Percentiles rank a stretch among this genome's conserved stretches.
These are phyloP conservation scores for Nakazawaea laoshanensis DNA, from an alignment of 805 yeast genomes.

Conservation along the genomic window DNA sequence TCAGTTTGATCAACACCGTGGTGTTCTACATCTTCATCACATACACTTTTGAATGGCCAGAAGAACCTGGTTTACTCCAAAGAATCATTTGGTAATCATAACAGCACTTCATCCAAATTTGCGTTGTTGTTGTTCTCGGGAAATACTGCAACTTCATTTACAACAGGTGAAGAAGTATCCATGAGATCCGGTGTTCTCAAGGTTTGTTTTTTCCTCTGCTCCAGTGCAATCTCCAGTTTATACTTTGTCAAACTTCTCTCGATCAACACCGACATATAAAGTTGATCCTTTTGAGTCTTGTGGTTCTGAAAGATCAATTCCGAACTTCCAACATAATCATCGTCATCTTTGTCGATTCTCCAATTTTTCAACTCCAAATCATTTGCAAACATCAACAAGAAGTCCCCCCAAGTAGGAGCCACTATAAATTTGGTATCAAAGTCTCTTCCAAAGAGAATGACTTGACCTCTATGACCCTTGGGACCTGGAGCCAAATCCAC, in stretches of 20 bases:
- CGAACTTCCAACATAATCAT: conserved; percentile 61
- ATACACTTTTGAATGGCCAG: conserved; percentile 61
- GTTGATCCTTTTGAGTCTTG: conserved; percentile 34
- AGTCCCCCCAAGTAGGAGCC: conserved; percentile 84
- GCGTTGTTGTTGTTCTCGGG: conserved; percentile 5
- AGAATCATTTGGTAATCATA: conserved; percentile 77
- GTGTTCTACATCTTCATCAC: conserved; percentile 49
- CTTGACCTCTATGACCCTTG: conserved; percentile 73
- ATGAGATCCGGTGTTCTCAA: conserved; percentile 8
- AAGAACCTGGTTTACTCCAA: conserved; percentile 49
- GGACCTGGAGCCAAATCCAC: conserved; percentile 76
- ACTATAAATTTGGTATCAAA: conserved; percentile 79
- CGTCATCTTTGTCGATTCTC: conserved; percentile 52
- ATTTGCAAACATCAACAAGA: conserved; percentile 67
- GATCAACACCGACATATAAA: conserved; percentile 32
- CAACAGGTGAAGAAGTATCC: conserved; percentile 8
- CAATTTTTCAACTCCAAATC: conserved; percentile 76
- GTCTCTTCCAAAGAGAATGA: conserved; percentile 84
- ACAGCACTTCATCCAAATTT: conserved; percentile 5
- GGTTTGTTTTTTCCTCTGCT: conserved; percentile 2
- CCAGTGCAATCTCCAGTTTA: conserved; percentile 1
- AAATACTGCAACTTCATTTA: conserved; percentile 8
- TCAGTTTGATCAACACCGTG: conserved; percentile 41
- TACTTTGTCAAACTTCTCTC: conserved; percentile 16
- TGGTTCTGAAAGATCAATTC: conserved; percentile 57